Evolutionary conservation across 2,329 filamentous ascomycete genomes (phyloP).

Genomic region (Trichoderma aggressivum): DNA sequence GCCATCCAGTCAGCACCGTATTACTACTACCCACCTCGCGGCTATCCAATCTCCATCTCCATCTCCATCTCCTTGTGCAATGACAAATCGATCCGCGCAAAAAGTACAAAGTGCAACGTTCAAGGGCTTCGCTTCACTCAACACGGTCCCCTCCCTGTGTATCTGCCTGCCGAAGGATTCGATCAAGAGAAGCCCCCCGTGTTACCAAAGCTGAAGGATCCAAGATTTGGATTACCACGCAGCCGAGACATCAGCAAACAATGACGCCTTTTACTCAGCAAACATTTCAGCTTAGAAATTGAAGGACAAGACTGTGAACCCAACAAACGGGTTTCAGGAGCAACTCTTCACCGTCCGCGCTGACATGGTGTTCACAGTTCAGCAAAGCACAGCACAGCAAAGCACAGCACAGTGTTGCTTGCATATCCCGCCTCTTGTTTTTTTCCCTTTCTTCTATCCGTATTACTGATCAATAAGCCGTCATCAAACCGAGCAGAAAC

Average conservation of each 20-base stretch:
- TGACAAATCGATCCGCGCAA: not conserved
- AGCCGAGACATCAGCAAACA: not conserved
- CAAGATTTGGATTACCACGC: not conserved
- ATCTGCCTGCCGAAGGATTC: not conserved
- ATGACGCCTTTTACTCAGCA: not conserved
- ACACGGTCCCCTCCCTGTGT: no score
- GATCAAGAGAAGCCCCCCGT: not conserved
- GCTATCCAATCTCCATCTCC: not conserved
- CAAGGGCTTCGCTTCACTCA: not conserved
- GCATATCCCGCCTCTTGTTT: no score
- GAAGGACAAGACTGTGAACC: not conserved
- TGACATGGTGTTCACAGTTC: not conserved
- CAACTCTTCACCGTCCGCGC: not conserved
- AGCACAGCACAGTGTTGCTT: not conserved
- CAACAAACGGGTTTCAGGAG: not conserved
- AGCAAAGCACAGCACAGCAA: not conserved
- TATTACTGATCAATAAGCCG: not conserved
- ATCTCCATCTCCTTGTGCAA: not conserved
- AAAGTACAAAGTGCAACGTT: not conserved
- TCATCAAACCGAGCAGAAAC: not conserved
- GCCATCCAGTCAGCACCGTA: not conserved
- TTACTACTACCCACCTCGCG: not conserved
- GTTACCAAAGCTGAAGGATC: not conserved
- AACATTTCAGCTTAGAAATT: not conserved
- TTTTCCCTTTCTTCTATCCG: not conserved